A percentile compares a stretch with the other conserved stretches of the same genome.
Conservation (phyloP, 163 green algal species). For the Chloroidium sp. region DNA sequence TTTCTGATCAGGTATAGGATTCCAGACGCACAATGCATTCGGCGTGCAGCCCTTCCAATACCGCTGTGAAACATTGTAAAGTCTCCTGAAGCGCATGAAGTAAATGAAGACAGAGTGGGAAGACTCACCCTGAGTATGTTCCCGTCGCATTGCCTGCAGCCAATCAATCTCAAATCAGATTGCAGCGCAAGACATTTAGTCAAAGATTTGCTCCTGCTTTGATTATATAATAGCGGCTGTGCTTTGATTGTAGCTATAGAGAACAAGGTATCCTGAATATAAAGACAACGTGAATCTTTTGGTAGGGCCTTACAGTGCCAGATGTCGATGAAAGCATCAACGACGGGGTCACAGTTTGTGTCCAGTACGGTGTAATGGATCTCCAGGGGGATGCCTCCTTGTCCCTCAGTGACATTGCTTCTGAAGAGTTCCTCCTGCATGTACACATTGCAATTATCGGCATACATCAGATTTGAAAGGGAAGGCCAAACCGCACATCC, state of each 20-base stretch:
- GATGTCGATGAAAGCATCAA: slow-evolving; percentile 3
- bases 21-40: background rate
- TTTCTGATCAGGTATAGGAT: background rate
- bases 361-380: slow-evolving; percentile 2
- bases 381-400: slow-evolving; percentile 4
- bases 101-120: too few relatives aligned
- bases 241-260: too few relatives aligned
- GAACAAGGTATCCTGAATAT: background rate
- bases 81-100: too few relatives aligned
- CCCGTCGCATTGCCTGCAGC: background rate
- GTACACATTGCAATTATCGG: background rate
- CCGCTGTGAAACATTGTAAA: too few relatives aligned
- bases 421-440: slow-evolving; percentile 6
- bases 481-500: background rate
- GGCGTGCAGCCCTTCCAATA: too few relatives aligned
- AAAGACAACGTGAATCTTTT: background rate
- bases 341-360: slow-evolving; percentile 7
- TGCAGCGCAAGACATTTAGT: background rate
- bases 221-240: too few relatives aligned
- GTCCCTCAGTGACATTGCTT: slow-evolving; percentile 8
- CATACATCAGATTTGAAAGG: background rate
- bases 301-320: slow-evolving; percentile 8
- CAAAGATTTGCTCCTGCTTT: background rate
- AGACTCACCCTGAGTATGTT: background rate
- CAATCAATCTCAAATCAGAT: too few relatives aligned